These are phyloP conservation scores for Monilinia laxa DNA, from an alignment of 2,329 filamentous ascomycete species.

Conservation along the genomic window DNA sequence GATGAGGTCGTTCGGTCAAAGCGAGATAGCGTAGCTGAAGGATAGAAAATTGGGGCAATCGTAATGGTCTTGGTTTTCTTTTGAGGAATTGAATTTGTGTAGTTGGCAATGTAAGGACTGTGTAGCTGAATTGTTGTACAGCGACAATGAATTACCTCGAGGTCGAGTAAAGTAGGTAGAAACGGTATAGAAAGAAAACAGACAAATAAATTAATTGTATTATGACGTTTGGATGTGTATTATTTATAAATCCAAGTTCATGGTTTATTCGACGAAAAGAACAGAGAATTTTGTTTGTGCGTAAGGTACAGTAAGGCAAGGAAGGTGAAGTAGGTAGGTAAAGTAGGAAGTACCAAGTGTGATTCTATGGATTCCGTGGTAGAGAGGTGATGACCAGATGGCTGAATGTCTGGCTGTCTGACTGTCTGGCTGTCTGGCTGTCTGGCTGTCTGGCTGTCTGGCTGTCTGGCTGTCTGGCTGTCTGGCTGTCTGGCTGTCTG, in stretches of 20 bases:
- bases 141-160: constrained; percentile 16
- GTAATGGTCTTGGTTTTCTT: neutral
- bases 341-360: too few species aligned
- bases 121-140: constrained; percentile 25
- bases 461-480: too few species aligned
- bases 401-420: neutral
- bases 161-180: too few species aligned
- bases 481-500: too few species aligned
- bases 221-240: neutral
- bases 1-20: constrained; percentile 22
- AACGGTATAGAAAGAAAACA: neutral
- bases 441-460: too few species aligned
- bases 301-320: neutral
- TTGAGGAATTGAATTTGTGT: constrained; percentile 1
- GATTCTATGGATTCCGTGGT: neutral
- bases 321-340: neutral
- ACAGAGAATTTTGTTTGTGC: constrained; percentile 18
- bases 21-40: constrained; percentile 23
- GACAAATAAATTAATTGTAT: neutral
- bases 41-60: constrained; percentile 13
- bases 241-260: constrained; percentile 1
- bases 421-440: too few species aligned
- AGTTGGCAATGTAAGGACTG: constrained; percentile 14
- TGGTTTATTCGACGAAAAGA: neutral
- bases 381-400: neutral